Evolutionary conservation across 352 stramenopile species (phyloP).

Genomic region (Globisporangium apiculatum): DNA sequence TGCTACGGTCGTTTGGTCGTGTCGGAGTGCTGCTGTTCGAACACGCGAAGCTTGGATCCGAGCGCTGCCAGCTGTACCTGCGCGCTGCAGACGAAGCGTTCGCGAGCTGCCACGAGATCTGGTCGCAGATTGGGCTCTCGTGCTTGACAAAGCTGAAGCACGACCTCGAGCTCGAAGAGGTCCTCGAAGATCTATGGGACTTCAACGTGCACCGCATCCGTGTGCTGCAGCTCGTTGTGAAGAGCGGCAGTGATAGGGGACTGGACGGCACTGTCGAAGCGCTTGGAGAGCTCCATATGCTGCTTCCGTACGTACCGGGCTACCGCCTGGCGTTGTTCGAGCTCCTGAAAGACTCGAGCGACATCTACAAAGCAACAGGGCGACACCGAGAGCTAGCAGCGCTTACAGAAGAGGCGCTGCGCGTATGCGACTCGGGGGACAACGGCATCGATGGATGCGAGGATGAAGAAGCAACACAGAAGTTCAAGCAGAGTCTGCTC

Average conservation of each 20-base stretch:
- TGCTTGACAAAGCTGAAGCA: constrained; percentile 60
- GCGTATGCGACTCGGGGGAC: constrained; percentile 47
- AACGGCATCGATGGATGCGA: constrained; percentile 21
- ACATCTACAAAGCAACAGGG: constrained; percentile 30
- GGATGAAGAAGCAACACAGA: constrained; percentile 8
- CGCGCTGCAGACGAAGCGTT: constrained; percentile 48
- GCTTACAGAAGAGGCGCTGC: constrained; percentile 56
- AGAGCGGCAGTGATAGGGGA: constrained; percentile 5
- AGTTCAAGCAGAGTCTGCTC: constrained; percentile 42
- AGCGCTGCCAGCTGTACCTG: constrained; percentile 51
- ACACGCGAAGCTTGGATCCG: constrained; percentile 35
- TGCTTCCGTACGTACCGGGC: constrained; percentile 50
- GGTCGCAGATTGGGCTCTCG: constrained; percentile 55
- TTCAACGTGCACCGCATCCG: constrained; percentile 62
- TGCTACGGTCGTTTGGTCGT: constrained; percentile 64
- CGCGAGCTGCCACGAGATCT: constrained; percentile 36
- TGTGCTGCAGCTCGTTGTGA: constrained; percentile 28
- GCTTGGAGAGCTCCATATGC: constrained; percentile 66
- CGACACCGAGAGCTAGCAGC: constrained; percentile 30
- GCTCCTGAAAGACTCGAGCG: constrained; percentile 40
- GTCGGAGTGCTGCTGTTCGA: constrained; percentile 58
- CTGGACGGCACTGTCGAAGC: constrained; percentile 26
- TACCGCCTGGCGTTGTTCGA: constrained; percentile 35
- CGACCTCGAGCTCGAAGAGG: constrained; percentile 57
- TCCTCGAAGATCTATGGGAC: constrained; percentile 77